Percentiles rank a stretch among this genome's conserved stretches.
These are phyloP conservation scores for Allium cepa DNA, from an alignment of 106 monocot genomes.

Conservation along the genomic window DNA sequence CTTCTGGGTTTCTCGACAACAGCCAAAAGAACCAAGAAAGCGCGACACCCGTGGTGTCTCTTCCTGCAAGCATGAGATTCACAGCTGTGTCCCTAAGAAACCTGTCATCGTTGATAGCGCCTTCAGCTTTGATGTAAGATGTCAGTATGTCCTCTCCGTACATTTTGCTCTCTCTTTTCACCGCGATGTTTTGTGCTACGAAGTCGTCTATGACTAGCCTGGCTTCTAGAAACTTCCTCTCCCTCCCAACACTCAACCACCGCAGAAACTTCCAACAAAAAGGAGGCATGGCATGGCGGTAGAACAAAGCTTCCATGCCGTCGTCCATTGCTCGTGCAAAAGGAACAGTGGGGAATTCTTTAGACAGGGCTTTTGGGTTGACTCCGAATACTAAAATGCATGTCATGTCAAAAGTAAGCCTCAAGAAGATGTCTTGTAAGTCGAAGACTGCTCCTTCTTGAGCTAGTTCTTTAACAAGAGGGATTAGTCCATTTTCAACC, in stretches of 20 bases:
- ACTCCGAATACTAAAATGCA: conserved; percentile 30
- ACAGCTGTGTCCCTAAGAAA: conserved; percentile 27
- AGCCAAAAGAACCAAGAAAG: conserved; percentile 75
- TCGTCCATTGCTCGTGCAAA: conserved; percentile 16
- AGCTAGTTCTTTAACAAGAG: conserved; percentile 15
- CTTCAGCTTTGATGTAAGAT: conserved; percentile 8
- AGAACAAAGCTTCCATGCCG: conserved; percentile 9
- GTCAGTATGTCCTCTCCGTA: conserved; percentile 14
- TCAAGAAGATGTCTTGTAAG: conserved; percentile 41
- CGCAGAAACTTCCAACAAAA: conserved; percentile 36
- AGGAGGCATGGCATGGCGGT: conserved; percentile 27
- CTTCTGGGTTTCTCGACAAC: conserved; percentile 21
- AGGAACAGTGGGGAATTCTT: conserved; percentile 18
- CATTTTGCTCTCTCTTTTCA: conserved; percentile 15
- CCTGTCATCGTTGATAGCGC: not conserved
- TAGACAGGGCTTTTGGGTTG: conserved; percentile 27
- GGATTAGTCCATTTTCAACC: conserved; percentile 26
- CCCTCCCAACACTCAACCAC: conserved; percentile 18
- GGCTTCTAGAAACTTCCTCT: conserved; percentile 25
- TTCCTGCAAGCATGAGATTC: conserved; percentile 49
- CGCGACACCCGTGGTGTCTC: conserved; percentile 41
- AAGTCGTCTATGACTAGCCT: conserved; percentile 27
- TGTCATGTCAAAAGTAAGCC: conserved; percentile 35
- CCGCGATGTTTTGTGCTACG: conserved; percentile 15
- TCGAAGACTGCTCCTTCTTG: conserved; percentile 9